Evolutionary conservation across 495 filamentous ascomycete species (phyloP).

Genomic region (Emericellopsis terricola): DNA sequence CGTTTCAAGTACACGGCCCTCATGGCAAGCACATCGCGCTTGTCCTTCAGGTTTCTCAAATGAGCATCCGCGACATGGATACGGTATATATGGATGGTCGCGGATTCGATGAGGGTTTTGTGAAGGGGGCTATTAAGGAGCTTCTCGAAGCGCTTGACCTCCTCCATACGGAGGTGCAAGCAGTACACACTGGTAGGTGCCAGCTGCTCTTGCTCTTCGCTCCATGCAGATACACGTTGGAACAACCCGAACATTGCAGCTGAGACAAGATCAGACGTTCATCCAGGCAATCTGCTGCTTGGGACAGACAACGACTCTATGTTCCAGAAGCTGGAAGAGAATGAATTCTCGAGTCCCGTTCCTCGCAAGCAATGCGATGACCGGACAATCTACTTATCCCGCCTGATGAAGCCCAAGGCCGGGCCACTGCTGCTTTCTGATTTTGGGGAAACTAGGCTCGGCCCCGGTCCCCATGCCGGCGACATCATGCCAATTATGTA

Average conservation of each 20-base stretch:
- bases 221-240: background rate
- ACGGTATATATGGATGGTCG: background rate
- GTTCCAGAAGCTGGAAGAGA: constrained; percentile 1
- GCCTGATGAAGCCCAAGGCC: background rate
- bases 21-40: constrained; percentile 5
- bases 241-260: background rate
- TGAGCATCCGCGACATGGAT: constrained; percentile 4
- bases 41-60: constrained; percentile 3
- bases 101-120: constrained; percentile 1
- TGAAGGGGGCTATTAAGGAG: constrained; percentile 2
- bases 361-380: constrained; percentile 1
- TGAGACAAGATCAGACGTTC: constrained; percentile 1
- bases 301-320: background rate
- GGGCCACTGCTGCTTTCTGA: constrained; percentile 1
- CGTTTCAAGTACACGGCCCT: constrained; percentile 3
- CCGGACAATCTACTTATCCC: constrained; percentile 3
- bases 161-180: constrained; percentile 6
- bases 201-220: background rate
- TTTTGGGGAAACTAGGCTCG: constrained; percentile 3
- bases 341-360: constrained; percentile 1
- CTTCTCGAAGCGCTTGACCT: constrained; percentile 5
- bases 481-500: constrained; percentile 6
- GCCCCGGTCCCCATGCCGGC: background rate
- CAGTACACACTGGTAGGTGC: constrained; percentile 6
- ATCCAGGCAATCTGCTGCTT: constrained; percentile 4